Base-by-base conservation (phyloP, 148 eudicot genomes). In the Persicaria maculosa region DNA sequence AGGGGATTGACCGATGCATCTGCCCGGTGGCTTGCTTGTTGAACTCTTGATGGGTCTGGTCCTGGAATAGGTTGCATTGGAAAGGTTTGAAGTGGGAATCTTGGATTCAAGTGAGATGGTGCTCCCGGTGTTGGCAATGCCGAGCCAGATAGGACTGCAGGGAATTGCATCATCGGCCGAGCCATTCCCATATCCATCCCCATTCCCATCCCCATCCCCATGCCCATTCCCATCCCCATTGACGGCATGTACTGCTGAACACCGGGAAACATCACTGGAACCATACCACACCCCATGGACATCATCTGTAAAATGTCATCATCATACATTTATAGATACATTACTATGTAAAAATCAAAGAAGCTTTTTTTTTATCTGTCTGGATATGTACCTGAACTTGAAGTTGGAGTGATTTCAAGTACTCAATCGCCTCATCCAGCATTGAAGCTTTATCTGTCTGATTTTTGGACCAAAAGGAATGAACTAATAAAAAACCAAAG, bases 341-440 rank as follows among this genome's bases (percentile, higher is more conserved):
- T 2, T 7, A 48, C 14, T 48, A 8, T 48, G 25, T 8, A 61
- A 19, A 19, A 31, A 31, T 31, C 2, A 31, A 31, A 1, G 40
- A 31, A 31, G 3, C 40, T 31, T 31, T 31, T 31, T 31, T 31
- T 31, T 31, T 31, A 31, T 31, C 40, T 31, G 10, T 48, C 6
- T 25, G 44, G 10, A 22, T 67, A 45, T 44, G 20, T 85, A 88
- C 95, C 97, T 91, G 98, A 25, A 89, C 90, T 89, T 89, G 97
- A 85, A 84, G 19, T 72, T 88, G 90, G 48, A 93, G 85, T 43
- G 91, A 83, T 80, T 89, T 89, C 84, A 89, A 75, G 81, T 91
- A 91, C 80, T 89, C 93, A 44, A 91, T 91, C 50, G 92, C 97
- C 83, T 93, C 97, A 77, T 91, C 98, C 77, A 93, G 83, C 94